Evolutionary conservation across 2,329 filamentous ascomycete species (phyloP), one percentile per base, ranked within the genome.

Genomic region (Trichoderma brevicompactum): DNA sequence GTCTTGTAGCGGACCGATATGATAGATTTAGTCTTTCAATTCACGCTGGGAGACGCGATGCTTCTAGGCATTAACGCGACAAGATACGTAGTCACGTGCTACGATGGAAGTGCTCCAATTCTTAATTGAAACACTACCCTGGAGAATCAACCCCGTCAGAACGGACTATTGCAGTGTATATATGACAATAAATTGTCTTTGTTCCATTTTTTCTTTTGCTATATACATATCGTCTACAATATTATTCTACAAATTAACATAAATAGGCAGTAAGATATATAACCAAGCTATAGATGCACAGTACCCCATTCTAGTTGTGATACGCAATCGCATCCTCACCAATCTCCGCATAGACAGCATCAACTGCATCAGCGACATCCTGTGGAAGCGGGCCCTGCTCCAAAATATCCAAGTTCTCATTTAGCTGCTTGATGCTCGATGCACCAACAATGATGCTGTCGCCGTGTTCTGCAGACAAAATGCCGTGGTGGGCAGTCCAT

Each of bases 401-500:
- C 6, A 87, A 70, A 55, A 78, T 76, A 36, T 79, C 75, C 59
- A 86, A 69, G 65, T 86, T 86, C 65, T 78, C 73, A 66, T 81
- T 77, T 28, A 87, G 74, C 73, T 87, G 83, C 50, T 77, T 75
- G 34, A 78, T 68, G 61, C 77, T 82, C 56, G 79, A 82, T 17
- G 83, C 79, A 1, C 84, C 85, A 44, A 86, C 78, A 40, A 87
- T 79, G 52, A 86, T 71, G 0, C 78, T 81, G 70, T 85, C 84
- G 5, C 76, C 75, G 38, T 72, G 72, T 62, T 78, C 79, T 62
- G 77, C 79, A 1, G 46, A 63, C 48, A 87, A 72, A 58, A 79
- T 75, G 7, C 85, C 88, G 74, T 93, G 90, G 72, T 92, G 87
- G 38, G 83, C 81, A 38, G 85, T 74, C 89, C 90, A 92, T 66